Base-by-base conservation (phyloP, 768 basidiomycete species). In the Podaxis mareebaensis region DNA sequence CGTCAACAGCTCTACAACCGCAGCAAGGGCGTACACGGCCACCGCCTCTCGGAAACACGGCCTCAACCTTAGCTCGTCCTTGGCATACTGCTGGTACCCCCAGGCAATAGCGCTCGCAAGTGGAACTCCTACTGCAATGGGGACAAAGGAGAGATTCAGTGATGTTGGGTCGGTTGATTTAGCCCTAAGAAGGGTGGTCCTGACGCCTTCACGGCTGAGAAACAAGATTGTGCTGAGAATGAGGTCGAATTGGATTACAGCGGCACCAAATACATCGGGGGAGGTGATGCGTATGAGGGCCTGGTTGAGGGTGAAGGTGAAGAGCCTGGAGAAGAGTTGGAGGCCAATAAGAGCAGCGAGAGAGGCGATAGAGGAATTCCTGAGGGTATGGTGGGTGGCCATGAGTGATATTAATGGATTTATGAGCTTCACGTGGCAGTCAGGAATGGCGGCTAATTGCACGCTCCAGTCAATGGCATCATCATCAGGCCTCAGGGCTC, bases 191-290 rank as follows among this genome's bases (percentile, higher is more conserved):
- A 97, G 82, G 5, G 92, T 88, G 72, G 90, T 93, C 44, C 97
- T 83, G 7, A 99, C 84, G 17, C 96, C 96, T 74, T 99, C 97
- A n/a, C 97, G 82, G 38, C 90, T 89, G 7, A 99, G 81, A 74
- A 99, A 98, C 49, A 99, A 80, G 69, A 96, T 92, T 11, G 95
- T 95, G 67, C 90, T 92, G 52, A 92, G 83, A 26, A 99, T 71
- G 28, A 98, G 85, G 72, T 99, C 97, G 74, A 99, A 95, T 69
- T 97, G 96, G 65, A 99, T 91, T 0, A 94, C 86, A 15, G 93
- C 95, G 0, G 92, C 95, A 10, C 96, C 91, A 71, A 93, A 96
- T 13, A 89, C 90, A 38, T 85, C 84, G 0, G 96, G 95, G 0
- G 93, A 88, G 2, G 91, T 89, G 30, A 95, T 80, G 0, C 94